Evolutionary conservation across 2,329 filamentous ascomycete genomes (phyloP).

Genomic region (Dactylella cylindrospora): DNA sequence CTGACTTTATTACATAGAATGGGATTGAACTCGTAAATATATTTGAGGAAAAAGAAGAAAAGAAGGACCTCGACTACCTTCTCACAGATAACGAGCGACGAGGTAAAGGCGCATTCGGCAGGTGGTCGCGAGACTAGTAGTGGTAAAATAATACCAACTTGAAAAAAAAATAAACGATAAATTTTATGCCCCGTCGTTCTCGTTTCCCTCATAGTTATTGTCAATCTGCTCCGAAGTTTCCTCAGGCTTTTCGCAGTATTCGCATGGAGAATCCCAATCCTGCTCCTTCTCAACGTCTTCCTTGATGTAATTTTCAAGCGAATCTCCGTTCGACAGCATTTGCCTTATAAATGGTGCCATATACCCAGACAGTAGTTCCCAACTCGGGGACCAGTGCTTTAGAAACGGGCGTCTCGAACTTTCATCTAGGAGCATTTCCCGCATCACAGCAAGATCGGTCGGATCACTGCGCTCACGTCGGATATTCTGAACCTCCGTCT

Average conservation of each 20-base stretch:
- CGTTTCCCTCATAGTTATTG: background rate
- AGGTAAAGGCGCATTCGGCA: slow-evolving; percentile 12
- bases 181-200: background rate
- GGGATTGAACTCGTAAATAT: slow-evolving; percentile 21
- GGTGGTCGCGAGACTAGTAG: slow-evolving; percentile 24
- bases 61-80: slow-evolving; percentile 12
- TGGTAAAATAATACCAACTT: slow-evolving; percentile 1
- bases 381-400: no score
- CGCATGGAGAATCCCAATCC: background rate
- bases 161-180: background rate
- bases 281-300: no score
- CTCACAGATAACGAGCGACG: slow-evolving; percentile 9
- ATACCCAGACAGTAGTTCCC: background rate
- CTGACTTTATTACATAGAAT: slow-evolving; percentile 25
- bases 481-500: background rate
- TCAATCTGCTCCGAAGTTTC: background rate
- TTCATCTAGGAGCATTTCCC: slow-evolving; percentile 1
- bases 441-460: slow-evolving; percentile 1
- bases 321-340: background rate
- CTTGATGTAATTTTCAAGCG: background rate
- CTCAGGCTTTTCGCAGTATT: background rate
- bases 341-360: background rate
- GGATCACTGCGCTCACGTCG: slow-evolving; percentile 13
- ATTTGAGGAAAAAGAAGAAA: slow-evolving; percentile 9
- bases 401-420: background rate